phyloP scores from a whole-genome alignment of 208 protist species.

The Vickermania spadyakhi region DNA sequence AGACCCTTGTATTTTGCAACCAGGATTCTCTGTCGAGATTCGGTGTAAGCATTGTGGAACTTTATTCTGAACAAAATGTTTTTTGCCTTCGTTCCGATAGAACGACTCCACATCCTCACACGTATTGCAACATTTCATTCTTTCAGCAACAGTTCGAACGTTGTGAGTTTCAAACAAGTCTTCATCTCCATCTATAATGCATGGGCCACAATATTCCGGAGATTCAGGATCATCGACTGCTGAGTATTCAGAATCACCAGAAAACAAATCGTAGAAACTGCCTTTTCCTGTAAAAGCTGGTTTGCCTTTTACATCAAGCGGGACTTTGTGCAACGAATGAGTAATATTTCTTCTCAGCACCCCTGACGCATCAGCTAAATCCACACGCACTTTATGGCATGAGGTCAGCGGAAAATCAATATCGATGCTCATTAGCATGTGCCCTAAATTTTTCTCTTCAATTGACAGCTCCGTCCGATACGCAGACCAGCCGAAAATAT shows the following conservation, averaged over 20 bases:
- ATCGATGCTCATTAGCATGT: constrained; percentile 43
- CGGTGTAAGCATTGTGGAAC: constrained; percentile 60
- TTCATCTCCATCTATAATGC: constrained; percentile 7
- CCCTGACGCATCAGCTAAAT: constrained; percentile 36
- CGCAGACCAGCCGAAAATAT: constrained; percentile 21
- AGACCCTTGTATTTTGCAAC: constrained; percentile 67
- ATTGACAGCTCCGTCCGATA: constrained; percentile 33
- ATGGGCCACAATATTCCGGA: constrained; percentile 26
- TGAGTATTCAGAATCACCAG: constrained; percentile 2
- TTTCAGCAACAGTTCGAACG: background rate
- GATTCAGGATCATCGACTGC: constrained; percentile 15
- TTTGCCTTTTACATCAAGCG: constrained; percentile 15
- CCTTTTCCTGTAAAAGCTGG: constrained; percentile 10
- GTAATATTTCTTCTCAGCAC: constrained; percentile 26
- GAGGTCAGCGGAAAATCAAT: constrained; percentile 40
- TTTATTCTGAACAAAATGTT: constrained; percentile 14
- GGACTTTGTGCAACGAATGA: constrained; percentile 24
- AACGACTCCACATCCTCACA: constrained; percentile 31
- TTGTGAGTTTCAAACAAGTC: background rate
- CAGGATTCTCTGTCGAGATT: constrained; percentile 30
- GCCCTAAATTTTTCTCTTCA: constrained; percentile 16
- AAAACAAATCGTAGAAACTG: background rate
- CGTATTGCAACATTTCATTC: constrained; percentile 40
- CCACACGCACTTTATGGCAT: constrained; percentile 38
- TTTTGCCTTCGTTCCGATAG: constrained; percentile 12